phyloP scores from a whole-genome alignment of 148 eudicot species.

The Chenopodium album region DNA sequence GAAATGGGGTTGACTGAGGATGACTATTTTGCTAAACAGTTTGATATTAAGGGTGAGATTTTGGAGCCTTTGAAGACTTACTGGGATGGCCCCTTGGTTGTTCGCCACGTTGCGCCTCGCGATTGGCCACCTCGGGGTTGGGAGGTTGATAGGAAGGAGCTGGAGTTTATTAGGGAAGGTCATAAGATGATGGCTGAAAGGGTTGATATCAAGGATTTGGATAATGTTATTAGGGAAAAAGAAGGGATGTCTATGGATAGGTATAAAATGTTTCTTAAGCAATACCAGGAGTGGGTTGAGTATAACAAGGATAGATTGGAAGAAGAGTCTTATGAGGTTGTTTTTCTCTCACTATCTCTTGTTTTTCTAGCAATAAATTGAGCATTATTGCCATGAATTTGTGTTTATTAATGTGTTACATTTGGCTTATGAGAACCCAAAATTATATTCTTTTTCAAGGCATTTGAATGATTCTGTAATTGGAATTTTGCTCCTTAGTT shows the following conservation, averaged over 20 bases:
- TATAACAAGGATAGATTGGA: constrained; percentile 85
- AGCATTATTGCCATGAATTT: not conserved
- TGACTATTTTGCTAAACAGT: constrained; percentile 76
- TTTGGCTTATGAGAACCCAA: not conserved
- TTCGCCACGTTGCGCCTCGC: constrained; percentile 77
- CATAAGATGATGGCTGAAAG: constrained; percentile 72
- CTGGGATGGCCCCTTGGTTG: constrained; percentile 83
- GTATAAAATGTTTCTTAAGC: constrained; percentile 82
- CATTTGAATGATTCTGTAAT: not conserved
- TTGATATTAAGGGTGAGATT: constrained; percentile 73
- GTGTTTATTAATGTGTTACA: not conserved
- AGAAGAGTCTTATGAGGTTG: constrained; percentile 89
- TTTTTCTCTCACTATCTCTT: not conserved
- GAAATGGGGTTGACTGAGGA: constrained; percentile 85
- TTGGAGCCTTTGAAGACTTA: constrained; percentile 64
- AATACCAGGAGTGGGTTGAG: constrained; percentile 82
- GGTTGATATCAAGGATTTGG: constrained; percentile 57
- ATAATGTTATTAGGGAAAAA: constrained; percentile 34
- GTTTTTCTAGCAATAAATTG: not conserved
- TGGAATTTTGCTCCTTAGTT: too few species aligned
- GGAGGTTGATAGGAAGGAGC: constrained; percentile 78
- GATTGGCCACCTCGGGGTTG: constrained; percentile 98
- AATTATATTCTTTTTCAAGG: not conserved
- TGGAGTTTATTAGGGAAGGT: constrained; percentile 82
- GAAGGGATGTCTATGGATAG: constrained; percentile 78